These are phyloP conservation scores for Cladophialophora exuberans DNA, from an alignment of 2,329 filamentous ascomycete species.

Conservation along the genomic window DNA sequence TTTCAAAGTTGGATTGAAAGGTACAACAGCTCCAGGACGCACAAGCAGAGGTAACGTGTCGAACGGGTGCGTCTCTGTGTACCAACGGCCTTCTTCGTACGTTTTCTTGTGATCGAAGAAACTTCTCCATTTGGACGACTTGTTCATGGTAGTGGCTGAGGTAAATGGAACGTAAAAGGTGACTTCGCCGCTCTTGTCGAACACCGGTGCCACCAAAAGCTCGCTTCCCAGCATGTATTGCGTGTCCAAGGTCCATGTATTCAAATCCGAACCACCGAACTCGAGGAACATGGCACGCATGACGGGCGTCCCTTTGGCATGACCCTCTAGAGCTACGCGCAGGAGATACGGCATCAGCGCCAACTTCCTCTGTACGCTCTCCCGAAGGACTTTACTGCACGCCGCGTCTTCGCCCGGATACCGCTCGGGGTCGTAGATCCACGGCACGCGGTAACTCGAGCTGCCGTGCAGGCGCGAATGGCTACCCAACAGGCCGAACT, in stretches of 20 bases:
- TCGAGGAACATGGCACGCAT: constrained; percentile 70
- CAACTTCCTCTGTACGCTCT: constrained; percentile 58
- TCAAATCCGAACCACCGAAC: constrained; percentile 68
- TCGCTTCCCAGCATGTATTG: constrained; percentile 74
- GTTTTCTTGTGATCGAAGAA: constrained; percentile 50
- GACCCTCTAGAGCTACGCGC: constrained; percentile 54
- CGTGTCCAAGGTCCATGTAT: constrained; percentile 67
- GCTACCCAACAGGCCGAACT: constrained; percentile 71
- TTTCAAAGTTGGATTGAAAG: constrained; percentile 56
- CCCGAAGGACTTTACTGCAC: constrained; percentile 60
- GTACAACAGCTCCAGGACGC: constrained; percentile 54
- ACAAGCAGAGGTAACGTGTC: constrained; percentile 63
- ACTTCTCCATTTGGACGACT: constrained; percentile 53
- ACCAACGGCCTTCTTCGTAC: constrained; percentile 55
- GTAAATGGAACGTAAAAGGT: constrained; percentile 63
- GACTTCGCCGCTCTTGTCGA: constrained; percentile 64
- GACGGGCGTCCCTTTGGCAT: constrained; percentile 61
- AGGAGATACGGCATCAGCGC: constrained; percentile 63
- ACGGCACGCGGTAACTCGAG: constrained; percentile 73
- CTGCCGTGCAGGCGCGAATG: constrained; percentile 73
- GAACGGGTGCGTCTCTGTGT: constrained; percentile 63
- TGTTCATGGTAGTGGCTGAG: constrained; percentile 50
- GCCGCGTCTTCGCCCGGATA: constrained; percentile 47
- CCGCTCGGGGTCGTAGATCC: constrained; percentile 62
- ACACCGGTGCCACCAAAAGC: constrained; percentile 67